Evolutionary conservation across 345 rosid species (phyloP), one percentile per base, ranked within the genome.

Genomic region (Turnera subulata): DNA sequence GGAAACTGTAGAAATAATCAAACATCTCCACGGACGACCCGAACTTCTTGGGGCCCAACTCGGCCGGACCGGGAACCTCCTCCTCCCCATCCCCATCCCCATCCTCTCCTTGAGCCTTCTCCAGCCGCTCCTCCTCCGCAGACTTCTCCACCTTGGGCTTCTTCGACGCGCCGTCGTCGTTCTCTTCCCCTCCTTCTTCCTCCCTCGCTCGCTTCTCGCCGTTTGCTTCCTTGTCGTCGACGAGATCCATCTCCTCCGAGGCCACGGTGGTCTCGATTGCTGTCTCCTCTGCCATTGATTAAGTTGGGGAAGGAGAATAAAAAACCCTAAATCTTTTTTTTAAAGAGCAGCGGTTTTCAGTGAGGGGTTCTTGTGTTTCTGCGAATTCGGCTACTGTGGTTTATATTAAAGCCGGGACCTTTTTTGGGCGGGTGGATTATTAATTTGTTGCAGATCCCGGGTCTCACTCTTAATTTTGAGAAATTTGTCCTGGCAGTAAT

Each of bases 21-120:
- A 82, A 82, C 90, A 91, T 82, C 78, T 82, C 82, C 33, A 80
- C 80, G 1, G 92, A 71, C 1, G 96, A 78, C 29, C 74, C 83
- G 39, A 91, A 88, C 72, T 72, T 82, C 80, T 91, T 91, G 0
- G 90, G 85, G n/a, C 98, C 96, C 63, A 91, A 52, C n/a, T 55
- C 76, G 11, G 77, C 82, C 43, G 56, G 72, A 65, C 15, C 80
- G 17, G 78, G 33, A 24, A 46, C 77, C 48, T 52, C 50, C 49
- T 62, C 69, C 46, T 50, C n/a, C n/a, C n/a, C n/a, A n/a, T n/a
- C n/a, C n/a, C n/a, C n/a, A n/a, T n/a, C n/a, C n/a, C n/a, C n/a
- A n/a, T n/a, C 64, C 61, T 74, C 62, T 48, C 38, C 65, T 44
- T 57, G 55, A 17, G 9, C 40, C 35, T 38, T 47, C 64, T 63